These are phyloP conservation scores for Exophiala phaeomuriformis DNA, from an alignment of 2,329 filamentous ascomycete species.

Conservation along the genomic window DNA sequence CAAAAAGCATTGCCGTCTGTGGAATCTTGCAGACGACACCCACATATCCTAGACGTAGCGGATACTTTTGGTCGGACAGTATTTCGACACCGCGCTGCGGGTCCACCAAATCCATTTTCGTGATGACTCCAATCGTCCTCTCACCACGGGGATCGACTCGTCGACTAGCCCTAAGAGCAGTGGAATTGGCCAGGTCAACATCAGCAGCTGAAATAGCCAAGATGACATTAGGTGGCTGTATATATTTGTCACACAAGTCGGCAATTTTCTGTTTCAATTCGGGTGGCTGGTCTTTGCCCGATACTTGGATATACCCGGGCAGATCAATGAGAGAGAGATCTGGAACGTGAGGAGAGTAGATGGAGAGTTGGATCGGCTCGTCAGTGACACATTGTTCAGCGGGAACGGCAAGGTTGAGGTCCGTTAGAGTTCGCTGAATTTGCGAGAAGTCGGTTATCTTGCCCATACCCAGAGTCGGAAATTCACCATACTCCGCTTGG, in stretches of 20 bases:
- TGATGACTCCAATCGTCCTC: slow-evolving; percentile 95
- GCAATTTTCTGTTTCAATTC: slow-evolving; percentile 93
- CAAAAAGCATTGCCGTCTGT: slow-evolving; percentile 64
- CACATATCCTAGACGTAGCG: slow-evolving; percentile 88
- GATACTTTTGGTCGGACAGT: slow-evolving; percentile 83
- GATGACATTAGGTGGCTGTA: slow-evolving; percentile 91
- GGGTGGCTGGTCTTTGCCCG: slow-evolving; percentile 79
- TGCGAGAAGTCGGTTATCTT: slow-evolving; percentile 87
- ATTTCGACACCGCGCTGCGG: slow-evolving; percentile 69
- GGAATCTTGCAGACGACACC: slow-evolving; percentile 86
- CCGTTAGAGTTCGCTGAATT: slow-evolving; percentile 88
- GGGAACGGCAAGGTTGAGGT: slow-evolving; percentile 88
- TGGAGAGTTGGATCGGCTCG: slow-evolving; percentile 90
- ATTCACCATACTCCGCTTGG: slow-evolving; percentile 86
- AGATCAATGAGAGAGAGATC: slow-evolving; percentile 94
- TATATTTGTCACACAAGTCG: slow-evolving; percentile 96
- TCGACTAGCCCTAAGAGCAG: slow-evolving; percentile 78
- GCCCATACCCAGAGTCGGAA: slow-evolving; percentile 80
- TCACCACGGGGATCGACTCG: slow-evolving; percentile 91
- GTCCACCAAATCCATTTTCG: slow-evolving; percentile 97
- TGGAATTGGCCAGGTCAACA: slow-evolving; percentile 94
- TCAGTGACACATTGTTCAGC: slow-evolving; percentile 89
- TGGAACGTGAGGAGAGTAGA: slow-evolving; percentile 91
- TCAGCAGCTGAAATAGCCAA: slow-evolving; percentile 95
- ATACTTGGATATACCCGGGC: slow-evolving; percentile 94